These are phyloP conservation scores for Aleurites moluccanus DNA, from an alignment of 441 rosid genomes.

Conservation along the genomic window DNA sequence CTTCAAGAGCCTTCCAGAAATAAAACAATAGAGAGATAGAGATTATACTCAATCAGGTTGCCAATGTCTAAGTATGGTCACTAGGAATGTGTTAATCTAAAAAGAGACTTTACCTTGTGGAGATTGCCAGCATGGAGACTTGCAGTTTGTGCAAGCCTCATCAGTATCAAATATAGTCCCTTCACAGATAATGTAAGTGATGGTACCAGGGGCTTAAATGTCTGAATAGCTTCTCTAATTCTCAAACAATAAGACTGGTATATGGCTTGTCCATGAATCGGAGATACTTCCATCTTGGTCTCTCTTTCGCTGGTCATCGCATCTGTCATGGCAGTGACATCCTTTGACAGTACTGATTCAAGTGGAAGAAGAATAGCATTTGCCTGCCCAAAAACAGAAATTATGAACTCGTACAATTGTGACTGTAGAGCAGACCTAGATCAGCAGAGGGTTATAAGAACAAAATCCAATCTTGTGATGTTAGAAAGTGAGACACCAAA, in stretches of 20 bases:
- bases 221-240: slow-evolving; percentile 77
- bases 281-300: slow-evolving; percentile 76
- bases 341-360: slow-evolving; percentile 77
- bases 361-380: slow-evolving; percentile 82
- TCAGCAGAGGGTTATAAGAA: slow-evolving; percentile 12
- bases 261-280: slow-evolving; percentile 92
- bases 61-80: slow-evolving; percentile 14
- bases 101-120: slow-evolving; percentile 55
- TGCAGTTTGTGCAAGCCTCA: slow-evolving; percentile 84
- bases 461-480: background rate
- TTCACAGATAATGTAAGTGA: slow-evolving; percentile 58
- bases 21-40: slow-evolving; percentile 14
- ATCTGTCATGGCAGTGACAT: slow-evolving; percentile 88
- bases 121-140: slow-evolving; percentile 92
- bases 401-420: slow-evolving; percentile 26
- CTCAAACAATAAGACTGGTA: slow-evolving; percentile 79
- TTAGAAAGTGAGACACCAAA: slow-evolving; percentile 3
- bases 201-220: slow-evolving; percentile 62
- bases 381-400: slow-evolving; percentile 50
- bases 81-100: slow-evolving; percentile 12
- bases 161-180: slow-evolving; percentile 64
- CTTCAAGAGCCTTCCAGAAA: slow-evolving; percentile 67
- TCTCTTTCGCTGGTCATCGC: slow-evolving; percentile 75
- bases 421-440: slow-evolving; percentile 19
- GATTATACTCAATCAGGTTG: slow-evolving; percentile 9